These are phyloP conservation scores for Rhodotorula sp. DNA, from an alignment of 1,284 basidiomycete species.

Conservation along the genomic window DNA sequence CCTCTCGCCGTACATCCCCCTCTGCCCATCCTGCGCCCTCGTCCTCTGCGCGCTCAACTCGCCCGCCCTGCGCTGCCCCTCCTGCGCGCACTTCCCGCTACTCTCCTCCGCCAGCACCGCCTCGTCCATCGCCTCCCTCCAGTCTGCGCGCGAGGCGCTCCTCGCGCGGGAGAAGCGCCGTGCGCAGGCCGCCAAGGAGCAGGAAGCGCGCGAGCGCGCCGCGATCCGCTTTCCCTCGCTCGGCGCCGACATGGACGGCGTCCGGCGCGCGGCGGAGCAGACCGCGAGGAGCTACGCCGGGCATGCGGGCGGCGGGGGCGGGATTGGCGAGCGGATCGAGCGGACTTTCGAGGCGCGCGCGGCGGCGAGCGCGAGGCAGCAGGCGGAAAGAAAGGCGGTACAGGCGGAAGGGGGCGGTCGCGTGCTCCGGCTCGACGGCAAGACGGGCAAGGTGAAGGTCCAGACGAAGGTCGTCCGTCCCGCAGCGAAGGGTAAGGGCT, in stretches of 20 bases:
- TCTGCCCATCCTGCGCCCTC: constrained; percentile 52
- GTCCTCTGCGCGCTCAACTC: constrained; percentile 52
- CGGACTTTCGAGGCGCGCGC: constrained; percentile 21
- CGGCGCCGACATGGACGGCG: not conserved
- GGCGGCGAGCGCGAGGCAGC: constrained; percentile 10
- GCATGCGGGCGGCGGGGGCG: constrained; percentile 31
- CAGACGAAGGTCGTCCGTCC: constrained; percentile 24
- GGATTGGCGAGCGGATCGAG: constrained; percentile 27
- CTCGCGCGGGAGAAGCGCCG: constrained; percentile 24
- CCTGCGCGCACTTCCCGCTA: constrained; percentile 49
- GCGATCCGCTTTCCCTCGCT: constrained; percentile 41
- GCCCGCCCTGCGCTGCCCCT: constrained; percentile 52
- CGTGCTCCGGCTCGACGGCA: constrained; percentile 40
- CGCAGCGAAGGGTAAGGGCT: constrained; percentile 1
- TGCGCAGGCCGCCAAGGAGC: constrained; percentile 12
- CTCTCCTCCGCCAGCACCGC: constrained; percentile 14
- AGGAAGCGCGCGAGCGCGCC: constrained; percentile 28
- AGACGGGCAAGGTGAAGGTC: constrained; percentile 39
- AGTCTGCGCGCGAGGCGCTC: constrained; percentile 9
- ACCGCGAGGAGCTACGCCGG: constrained; percentile 27
- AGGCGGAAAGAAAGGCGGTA: not conserved
- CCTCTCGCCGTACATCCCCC: constrained; percentile 51
- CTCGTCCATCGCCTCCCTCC: constrained; percentile 19
- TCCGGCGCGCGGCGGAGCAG: not conserved
- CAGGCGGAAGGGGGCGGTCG: constrained; percentile 7